Conservation (phyloP, 352 stramenopile species). For the Phytopythium chamaehyphon region DNA sequence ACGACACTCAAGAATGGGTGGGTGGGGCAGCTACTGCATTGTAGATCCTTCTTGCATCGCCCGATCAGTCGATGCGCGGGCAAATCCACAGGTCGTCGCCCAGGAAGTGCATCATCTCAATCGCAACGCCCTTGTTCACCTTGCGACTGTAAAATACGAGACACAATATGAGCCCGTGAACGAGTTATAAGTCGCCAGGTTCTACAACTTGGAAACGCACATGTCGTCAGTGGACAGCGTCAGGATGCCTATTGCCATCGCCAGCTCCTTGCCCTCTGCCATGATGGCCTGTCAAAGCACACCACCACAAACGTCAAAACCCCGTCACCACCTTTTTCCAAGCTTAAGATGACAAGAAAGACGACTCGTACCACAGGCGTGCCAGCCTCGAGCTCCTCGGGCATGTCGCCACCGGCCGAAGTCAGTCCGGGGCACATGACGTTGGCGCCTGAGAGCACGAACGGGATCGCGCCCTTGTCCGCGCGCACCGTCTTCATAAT, state of each 20-base stretch:
- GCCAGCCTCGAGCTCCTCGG: conserved; percentile 76
- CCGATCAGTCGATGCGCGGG: conserved; percentile 64
- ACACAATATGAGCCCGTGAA: too few relatives aligned
- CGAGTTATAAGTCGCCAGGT: too few relatives aligned
- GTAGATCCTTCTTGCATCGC: background rate
- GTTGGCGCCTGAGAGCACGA: conserved; percentile 96
- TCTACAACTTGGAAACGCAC: conserved; percentile 36
- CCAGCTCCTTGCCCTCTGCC: conserved; percentile 97
- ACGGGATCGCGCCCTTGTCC: conserved; percentile 98
- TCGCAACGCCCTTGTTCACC: conserved; percentile 96
- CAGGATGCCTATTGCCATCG: conserved; percentile 96
- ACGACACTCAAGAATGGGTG: too few relatives aligned
- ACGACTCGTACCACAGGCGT: conserved; percentile 81
- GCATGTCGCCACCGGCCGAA: conserved; percentile 92
- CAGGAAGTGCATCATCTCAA: conserved; percentile 96
- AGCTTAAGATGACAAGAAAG: background rate
- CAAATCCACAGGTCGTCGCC: conserved; percentile 95
- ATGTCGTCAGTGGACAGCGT: conserved; percentile 96
- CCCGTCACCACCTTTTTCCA: background rate
- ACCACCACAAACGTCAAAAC: background rate
- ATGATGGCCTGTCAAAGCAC: conserved; percentile 82
- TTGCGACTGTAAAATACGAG: conserved; percentile 48
- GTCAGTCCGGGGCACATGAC: conserved; percentile 99
- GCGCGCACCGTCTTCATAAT: conserved; percentile 93
- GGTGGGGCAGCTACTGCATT: background rate